phyloP scores from a whole-genome alignment of 768 basidiomycete species.

The Lactarius sanguifluus region DNA sequence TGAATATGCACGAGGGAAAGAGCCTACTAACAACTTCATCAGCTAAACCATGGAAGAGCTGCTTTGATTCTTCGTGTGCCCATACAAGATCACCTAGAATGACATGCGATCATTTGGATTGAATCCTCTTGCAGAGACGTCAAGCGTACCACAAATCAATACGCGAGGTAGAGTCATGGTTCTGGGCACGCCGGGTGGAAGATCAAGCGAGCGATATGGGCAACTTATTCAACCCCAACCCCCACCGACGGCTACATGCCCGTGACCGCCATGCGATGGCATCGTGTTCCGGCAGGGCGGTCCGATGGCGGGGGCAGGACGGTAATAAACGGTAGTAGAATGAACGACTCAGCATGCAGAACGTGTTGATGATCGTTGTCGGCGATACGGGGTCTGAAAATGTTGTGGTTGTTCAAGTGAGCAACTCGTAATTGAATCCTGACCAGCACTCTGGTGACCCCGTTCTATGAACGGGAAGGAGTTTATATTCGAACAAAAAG shows the following conservation, averaged over 20 bases:
- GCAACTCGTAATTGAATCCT: not conserved
- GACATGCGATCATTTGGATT: not conserved
- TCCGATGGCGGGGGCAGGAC: not conserved
- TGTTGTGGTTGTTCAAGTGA: not conserved
- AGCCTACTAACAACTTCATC: constrained; percentile 67
- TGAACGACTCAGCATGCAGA: too few species aligned
- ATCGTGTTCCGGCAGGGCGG: not conserved
- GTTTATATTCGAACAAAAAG: constrained; percentile 9
- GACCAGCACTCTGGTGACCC: not conserved
- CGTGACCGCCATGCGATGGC: not conserved
- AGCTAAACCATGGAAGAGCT: constrained; percentile 64
- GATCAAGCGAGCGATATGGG: not conserved
- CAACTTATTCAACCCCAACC: constrained; percentile 11
- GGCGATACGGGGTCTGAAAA: not conserved
- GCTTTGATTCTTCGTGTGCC: constrained; percentile 73
- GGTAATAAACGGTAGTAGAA: too few species aligned
- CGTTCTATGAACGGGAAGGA: not conserved
- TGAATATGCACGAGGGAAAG: not conserved
- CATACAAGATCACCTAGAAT: constrained; percentile 66
- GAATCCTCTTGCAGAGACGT: not conserved
- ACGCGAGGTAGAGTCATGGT: constrained; percentile 33
- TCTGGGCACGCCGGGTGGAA: not conserved
- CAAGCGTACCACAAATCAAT: constrained; percentile 37
- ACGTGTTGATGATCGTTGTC: too few species aligned
- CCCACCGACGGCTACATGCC: not conserved